Evolutionary conservation across 2,329 filamentous ascomycete species (phyloP), one percentile per base, ranked within the genome.

Genomic region (Penicillium sp.): DNA sequence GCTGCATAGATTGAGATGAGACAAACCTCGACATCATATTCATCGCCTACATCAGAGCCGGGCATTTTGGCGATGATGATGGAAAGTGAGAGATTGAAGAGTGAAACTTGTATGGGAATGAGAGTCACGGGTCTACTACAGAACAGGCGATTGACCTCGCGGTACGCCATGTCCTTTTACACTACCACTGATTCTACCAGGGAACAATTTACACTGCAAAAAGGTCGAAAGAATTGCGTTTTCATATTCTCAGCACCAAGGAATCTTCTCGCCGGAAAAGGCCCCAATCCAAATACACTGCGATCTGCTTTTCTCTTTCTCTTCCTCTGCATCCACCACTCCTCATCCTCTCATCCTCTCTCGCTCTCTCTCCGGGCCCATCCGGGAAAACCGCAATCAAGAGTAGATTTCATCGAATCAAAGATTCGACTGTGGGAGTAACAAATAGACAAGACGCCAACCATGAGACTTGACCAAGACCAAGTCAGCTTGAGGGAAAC

Each of bases 31-130:
- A 83, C 77, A 42, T 74, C 71, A 35, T 78, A 78, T 29, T 83
- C 83, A 56, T 84, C 82, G 57, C 79, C 80, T 43, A 77, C 73
- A 8, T 81, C 78, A 27, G 83, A 85, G 43, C 74, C 80, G 59
- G 84, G 75, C 81, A 84, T 84, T 48, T 56, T 71, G 60, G 39
- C 29, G n/a, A 50, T 35, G 44, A n/a, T 48, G 47, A 53, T 43
- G 37, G 37, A 29, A 26, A 27, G 50, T 44, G 42, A 19, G 39
- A 19, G 55, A 51, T 46, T 47, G 21, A 25, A 35, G 37, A 26
- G 21, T 39, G 37, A 42, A 31, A 21, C 23, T 50, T 51, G 33
- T 43, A 46, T 31, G n/a, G 39, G 23, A 21, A 47, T 31, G 14
- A 47, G 31, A 44, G 56, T 58, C 54, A 48, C 31, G 33, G 8